Evolutionary conservation across 805 yeast species (phyloP), one percentile per base, ranked within the genome.

Genomic region (Ogataea paraovalis): DNA sequence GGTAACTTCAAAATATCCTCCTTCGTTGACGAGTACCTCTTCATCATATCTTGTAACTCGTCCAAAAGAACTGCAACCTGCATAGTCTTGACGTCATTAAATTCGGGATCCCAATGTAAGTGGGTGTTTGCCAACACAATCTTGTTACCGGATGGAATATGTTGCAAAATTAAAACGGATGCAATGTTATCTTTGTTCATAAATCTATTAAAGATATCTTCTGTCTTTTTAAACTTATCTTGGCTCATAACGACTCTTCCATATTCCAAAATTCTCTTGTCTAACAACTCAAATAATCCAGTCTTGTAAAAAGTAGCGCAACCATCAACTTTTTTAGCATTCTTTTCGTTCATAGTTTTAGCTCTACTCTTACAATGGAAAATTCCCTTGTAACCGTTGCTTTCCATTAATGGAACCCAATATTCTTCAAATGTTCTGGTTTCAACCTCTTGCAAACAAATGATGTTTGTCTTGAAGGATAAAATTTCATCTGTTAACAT

Each of bases 61-160:
- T 92, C 97, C 58, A 94, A 70, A 53, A 94, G 71, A 25, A 94
- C 85, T 39, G 96, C 97, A 47, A 87, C 94, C 72, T 94, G 99
- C 70, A 94, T 85, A 2, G 97, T 82, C 67, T 94, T 94, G 47
- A 94, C 99, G 69, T 94, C 99, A 64, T 88, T 88, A 62, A 83
- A 87, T 43, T 87, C 88, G 3, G 99, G 99, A 71, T 94, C 97
- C 98, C 99, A 94, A 66, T 92, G 97, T 65, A 94, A 79, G 74
- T 94, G 99, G 0, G 98, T 92, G 60, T 90, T 92, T 3, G 87
- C 90, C 33, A 89, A 73, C 55, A 87, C 74, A 34, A 92, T 68
- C 52, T 78, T 77, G 62, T 84, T 86, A 16, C 91, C 89, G 5
- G 91, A 79, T 46, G 76, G 77, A 30, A 73, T 65, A 60, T 87